A percentile compares a stretch with the other conserved stretches of the same genome.
Conservation (phyloP, 73 alveolate genomes). For the Symbiodinium natans region DNA sequence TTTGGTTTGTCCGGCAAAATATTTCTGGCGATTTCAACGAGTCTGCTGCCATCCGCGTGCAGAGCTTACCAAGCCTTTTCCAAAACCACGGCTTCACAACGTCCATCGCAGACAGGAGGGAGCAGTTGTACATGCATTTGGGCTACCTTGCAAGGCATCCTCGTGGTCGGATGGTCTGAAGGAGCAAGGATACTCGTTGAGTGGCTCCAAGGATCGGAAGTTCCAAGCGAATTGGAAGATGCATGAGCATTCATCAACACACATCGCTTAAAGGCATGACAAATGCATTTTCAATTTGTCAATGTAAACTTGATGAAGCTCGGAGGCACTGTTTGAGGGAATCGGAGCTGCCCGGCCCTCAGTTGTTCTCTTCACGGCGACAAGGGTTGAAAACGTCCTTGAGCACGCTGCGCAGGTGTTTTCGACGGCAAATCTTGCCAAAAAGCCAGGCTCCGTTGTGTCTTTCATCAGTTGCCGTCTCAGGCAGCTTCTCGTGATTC, state of each 20-base stretch:
- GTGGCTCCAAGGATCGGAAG: constrained; percentile 60
- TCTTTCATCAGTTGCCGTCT: constrained; percentile 29
- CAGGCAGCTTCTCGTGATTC: background rate
- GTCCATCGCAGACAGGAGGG: background rate
- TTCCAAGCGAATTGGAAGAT: background rate
- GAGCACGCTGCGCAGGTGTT: constrained; percentile 19
- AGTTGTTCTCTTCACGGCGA: background rate
- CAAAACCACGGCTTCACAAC: background rate
- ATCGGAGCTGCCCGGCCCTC: constrained; percentile 40
- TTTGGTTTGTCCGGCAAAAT: constrained; percentile 88
- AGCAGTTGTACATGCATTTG: background rate
- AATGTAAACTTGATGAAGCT: background rate
- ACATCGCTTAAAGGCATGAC: no score
- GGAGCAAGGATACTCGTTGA: constrained; percentile 51
- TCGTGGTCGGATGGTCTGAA: constrained; percentile 61
- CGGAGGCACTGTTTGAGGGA: constrained; percentile 69
- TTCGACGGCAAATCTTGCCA: constrained; percentile 30
- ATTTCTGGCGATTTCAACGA: constrained; percentile 73
- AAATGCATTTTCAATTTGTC: background rate
- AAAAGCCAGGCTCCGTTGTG: constrained; percentile 27
- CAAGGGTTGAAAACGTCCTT: background rate
- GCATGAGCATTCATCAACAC: background rate
- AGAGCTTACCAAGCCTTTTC: background rate
- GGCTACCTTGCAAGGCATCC: constrained; percentile 13
- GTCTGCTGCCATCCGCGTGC: constrained; percentile 43